Evolutionary conservation across 305 asterid genomes (phyloP).

Genomic region (Rubia tinctorum): DNA sequence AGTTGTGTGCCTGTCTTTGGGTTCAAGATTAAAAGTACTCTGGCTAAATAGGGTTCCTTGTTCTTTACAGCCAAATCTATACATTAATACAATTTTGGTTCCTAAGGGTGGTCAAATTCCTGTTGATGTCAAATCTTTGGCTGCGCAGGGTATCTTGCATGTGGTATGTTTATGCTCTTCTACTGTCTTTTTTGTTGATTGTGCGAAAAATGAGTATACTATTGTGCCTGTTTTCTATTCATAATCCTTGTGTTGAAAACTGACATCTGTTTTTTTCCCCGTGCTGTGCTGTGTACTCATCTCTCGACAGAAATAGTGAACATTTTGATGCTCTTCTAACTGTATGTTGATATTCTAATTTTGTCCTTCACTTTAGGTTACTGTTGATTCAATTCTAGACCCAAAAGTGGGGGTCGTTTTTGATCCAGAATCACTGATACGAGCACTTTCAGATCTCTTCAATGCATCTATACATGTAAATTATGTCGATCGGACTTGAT

Average conservation of each 20-base stretch:
- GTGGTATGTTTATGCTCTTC: conserved; percentile 47
- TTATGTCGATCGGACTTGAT: background rate
- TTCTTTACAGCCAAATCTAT: conserved; percentile 63
- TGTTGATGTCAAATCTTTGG: conserved; percentile 48
- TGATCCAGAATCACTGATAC: conserved; percentile 70
- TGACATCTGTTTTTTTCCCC: background rate
- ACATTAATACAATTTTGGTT: conserved; percentile 72
- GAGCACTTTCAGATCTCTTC: conserved; percentile 58
- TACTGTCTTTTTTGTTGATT: conserved; percentile 5
- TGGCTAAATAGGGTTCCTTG: conserved; percentile 22
- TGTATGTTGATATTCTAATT: background rate
- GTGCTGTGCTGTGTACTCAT: background rate
- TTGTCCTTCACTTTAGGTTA: conserved; percentile 41
- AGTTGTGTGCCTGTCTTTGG: background rate
- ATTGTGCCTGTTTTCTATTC: background rate
- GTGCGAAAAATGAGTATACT: background rate
- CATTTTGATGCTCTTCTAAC: background rate
- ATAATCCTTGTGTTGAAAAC: background rate
- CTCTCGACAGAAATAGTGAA: background rate
- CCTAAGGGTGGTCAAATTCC: conserved; percentile 76
- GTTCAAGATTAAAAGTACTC: background rate
- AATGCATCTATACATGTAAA: conserved; percentile 1
- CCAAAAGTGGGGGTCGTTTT: conserved; percentile 61
- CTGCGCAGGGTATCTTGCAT: conserved; percentile 59
- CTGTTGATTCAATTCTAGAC: conserved; percentile 68